phyloP scores from a whole-genome alignment of 805 yeast species.

The Candida broadrunensis region DNA sequence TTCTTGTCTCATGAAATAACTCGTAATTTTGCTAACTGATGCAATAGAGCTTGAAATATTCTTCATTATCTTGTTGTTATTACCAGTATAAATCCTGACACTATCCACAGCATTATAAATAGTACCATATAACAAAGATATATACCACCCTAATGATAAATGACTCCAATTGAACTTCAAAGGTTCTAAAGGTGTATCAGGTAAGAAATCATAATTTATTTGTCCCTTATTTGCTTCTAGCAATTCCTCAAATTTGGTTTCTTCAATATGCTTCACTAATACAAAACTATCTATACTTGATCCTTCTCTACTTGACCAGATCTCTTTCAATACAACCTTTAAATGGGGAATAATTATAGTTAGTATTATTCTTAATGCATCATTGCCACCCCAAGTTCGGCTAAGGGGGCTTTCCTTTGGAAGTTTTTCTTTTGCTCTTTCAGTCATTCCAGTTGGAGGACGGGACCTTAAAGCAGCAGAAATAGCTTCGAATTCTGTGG shows the following conservation, averaged over 20 bases:
- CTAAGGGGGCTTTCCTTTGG: constrained; percentile 49
- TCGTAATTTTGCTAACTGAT: constrained; percentile 34
- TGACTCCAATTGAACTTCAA: constrained; percentile 62
- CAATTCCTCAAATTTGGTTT: constrained; percentile 24
- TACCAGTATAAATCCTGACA: constrained; percentile 18
- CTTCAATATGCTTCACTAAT: constrained; percentile 40
- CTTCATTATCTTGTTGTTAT: constrained; percentile 32
- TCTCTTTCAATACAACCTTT: constrained; percentile 23
- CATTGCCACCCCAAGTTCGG: constrained; percentile 56
- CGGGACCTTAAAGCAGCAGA: constrained; percentile 45
- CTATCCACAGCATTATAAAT: constrained; percentile 36
- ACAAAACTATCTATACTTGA: constrained; percentile 20
- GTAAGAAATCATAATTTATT: constrained; percentile 41
- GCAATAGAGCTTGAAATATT: constrained; percentile 35
- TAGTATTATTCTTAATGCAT: constrained; percentile 42
- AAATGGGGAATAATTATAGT: constrained; percentile 37
- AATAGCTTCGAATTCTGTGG: constrained; percentile 11
- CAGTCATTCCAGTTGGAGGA: constrained; percentile 61
- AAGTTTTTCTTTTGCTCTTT: constrained; percentile 50
- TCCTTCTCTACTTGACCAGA: constrained; percentile 19
- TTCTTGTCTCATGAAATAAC: constrained; percentile 20
- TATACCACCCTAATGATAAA: constrained; percentile 73
- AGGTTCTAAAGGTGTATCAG: constrained; percentile 38
- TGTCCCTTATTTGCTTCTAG: constrained; percentile 20
- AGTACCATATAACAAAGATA: constrained; percentile 59